Conservation (phyloP, 768 basidiomycete species). For the Leccinum obscurum region DNA sequence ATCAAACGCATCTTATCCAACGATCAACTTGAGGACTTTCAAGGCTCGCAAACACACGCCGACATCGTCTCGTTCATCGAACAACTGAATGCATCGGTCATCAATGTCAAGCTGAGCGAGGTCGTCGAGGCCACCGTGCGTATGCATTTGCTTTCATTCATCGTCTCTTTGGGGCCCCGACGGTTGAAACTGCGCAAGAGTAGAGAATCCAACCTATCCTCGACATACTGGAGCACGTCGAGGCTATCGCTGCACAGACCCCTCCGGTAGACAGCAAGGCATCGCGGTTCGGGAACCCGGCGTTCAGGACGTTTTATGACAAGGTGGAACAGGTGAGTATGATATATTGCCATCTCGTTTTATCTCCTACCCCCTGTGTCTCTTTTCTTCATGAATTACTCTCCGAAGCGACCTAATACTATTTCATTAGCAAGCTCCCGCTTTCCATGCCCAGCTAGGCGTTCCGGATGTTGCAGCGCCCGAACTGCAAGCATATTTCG, state of each 20-base stretch:
- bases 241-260: conserved; percentile 61
- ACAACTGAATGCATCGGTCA: conserved; percentile 69
- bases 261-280: conserved; percentile 89
- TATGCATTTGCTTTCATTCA: conserved; percentile 9
- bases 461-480: conserved; percentile 56
- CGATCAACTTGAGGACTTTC: conserved; percentile 81
- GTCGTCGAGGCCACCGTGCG: conserved; percentile 63
- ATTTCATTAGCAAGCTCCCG: conserved; percentile 47
- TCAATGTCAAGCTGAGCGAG: conserved; percentile 76
- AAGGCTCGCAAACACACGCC: conserved; percentile 67
- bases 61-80: conserved; percentile 71
- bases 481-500: conserved; percentile 81
- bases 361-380: background rate
- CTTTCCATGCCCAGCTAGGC: conserved; percentile 61
- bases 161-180: background rate
- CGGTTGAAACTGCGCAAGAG: conserved; percentile 11
- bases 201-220: conserved; percentile 69
- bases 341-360: background rate
- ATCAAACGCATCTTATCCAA: conserved; percentile 74
- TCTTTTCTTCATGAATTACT: conserved; percentile 16
- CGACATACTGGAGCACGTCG: conserved; percentile 62
- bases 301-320: conserved; percentile 91
- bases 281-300: conserved; percentile 96
- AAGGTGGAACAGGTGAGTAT: conserved; percentile 66
- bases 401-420: background rate